Evolutionary conservation across 1,139 yeast species (phyloP).

Genomic region (Saccharomyces pastorianus): DNA sequence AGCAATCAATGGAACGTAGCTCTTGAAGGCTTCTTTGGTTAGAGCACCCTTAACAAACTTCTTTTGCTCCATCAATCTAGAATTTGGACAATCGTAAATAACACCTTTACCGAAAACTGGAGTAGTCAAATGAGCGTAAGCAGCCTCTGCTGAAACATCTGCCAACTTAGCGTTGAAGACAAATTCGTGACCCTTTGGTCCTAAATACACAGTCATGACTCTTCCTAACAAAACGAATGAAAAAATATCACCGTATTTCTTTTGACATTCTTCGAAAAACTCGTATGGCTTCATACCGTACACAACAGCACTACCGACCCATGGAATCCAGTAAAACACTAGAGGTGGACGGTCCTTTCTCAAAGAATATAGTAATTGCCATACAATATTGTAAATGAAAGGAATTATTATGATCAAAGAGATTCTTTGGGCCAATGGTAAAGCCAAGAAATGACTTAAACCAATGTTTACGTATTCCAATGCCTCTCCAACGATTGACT

Average conservation of each 20-base stretch:
- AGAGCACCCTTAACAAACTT: conserved; percentile 89
- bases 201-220: conserved; percentile 90
- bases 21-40: conserved; percentile 73
- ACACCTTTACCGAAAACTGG: conserved; percentile 98
- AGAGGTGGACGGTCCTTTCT: conserved; percentile 79
- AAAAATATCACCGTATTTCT: conserved; percentile 84
- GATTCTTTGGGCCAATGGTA: conserved; percentile 29
- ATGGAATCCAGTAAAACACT: conserved; percentile 89
- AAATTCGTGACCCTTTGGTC: conserved; percentile 97
- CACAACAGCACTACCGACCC: conserved; percentile 84
- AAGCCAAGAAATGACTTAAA: conserved; percentile 18
- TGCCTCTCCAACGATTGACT: conserved; percentile 15
- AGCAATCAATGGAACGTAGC: conserved; percentile 80
- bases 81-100: conserved; percentile 91
- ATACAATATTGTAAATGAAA: conserved; percentile 50
- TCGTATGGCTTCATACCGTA: conserved; percentile 92
- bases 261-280: conserved; percentile 70
- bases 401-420: conserved; percentile 30
- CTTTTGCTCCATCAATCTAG: conserved; percentile 94
- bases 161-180: conserved; percentile 82
- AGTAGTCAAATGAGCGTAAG: conserved; percentile 88
- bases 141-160: conserved; percentile 94
- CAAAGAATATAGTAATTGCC: conserved; percentile 65
- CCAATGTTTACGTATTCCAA: conserved; percentile 11
- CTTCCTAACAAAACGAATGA: conserved; percentile 83